These are phyloP conservation scores for Tulasnella sp. DNA, from an alignment of 768 basidiomycete genomes.

Conservation along the genomic window DNA sequence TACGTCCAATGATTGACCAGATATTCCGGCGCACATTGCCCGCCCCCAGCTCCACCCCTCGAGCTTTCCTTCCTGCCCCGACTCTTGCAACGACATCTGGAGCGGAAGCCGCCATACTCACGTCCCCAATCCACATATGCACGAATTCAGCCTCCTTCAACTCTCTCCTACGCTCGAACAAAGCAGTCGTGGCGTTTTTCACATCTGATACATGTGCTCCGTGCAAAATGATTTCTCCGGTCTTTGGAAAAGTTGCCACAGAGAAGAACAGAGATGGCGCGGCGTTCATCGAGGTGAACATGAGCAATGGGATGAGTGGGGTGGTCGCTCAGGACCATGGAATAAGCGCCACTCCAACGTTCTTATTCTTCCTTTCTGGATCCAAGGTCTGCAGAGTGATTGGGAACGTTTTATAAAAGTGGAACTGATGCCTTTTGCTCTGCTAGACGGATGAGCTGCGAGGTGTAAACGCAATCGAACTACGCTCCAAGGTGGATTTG, in stretches of 20 bases:
- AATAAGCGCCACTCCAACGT: slow-evolving; percentile 77
- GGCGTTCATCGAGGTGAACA: slow-evolving; percentile 77
- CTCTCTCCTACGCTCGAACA: slow-evolving; percentile 49
- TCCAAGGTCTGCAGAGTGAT: slow-evolving; percentile 39
- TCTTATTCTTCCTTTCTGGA: slow-evolving; percentile 75
- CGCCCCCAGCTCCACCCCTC: slow-evolving; percentile 20
- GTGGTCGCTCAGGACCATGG: slow-evolving; percentile 49
- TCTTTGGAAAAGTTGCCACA: slow-evolving; percentile 66
- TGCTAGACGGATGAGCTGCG: slow-evolving; percentile 54
- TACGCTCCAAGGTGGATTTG: slow-evolving; percentile 62
- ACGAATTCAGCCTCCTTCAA: slow-evolving; percentile 68
- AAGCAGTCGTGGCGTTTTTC: slow-evolving; percentile 71
- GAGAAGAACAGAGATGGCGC: slow-evolving; percentile 45
- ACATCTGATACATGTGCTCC: slow-evolving; percentile 66
- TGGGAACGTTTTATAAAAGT: neutral
- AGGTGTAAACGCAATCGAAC: slow-evolving; percentile 57
- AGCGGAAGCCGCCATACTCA: slow-evolving; percentile 25
- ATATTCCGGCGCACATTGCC: slow-evolving; percentile 59
- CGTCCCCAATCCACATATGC: slow-evolving; percentile 54
- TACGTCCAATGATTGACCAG: slow-evolving; percentile 82
- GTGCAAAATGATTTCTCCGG: slow-evolving; percentile 72
- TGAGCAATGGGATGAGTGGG: slow-evolving; percentile 53
- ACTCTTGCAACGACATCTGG: slow-evolving; percentile 18
- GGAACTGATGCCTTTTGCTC: neutral
- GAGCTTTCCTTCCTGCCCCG: slow-evolving; percentile 30